These are phyloP conservation scores for Earliella scabrosa DNA, from an alignment of 1,284 basidiomycete species.

Conservation along the genomic window DNA sequence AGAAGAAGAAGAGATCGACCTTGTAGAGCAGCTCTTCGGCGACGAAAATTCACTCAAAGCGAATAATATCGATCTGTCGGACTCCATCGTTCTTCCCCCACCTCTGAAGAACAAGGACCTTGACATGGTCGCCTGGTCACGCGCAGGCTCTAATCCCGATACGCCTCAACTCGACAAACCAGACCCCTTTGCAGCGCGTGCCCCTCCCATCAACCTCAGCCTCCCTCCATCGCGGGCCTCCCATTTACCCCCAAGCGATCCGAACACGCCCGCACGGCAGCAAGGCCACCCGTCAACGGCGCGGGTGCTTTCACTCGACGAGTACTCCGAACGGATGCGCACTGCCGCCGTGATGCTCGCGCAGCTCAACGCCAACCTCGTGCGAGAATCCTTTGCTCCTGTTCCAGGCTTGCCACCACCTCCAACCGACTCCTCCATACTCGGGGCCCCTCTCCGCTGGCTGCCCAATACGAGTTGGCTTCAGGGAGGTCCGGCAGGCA, in stretches of 20 bases:
- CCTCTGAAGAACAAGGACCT: conserved; percentile 89
- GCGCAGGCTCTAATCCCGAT: conserved; percentile 56
- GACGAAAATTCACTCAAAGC: conserved; percentile 73
- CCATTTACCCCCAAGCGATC: conserved; percentile 8
- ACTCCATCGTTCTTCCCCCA: conserved; percentile 78
- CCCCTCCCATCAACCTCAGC: conserved; percentile 17
- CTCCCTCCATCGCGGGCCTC: conserved; percentile 9
- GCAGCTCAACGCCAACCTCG: conserved; percentile 88
- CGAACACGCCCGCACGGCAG: conserved; percentile 13
- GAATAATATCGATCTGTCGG: conserved; percentile 74
- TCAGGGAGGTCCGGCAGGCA: conserved; percentile 22
- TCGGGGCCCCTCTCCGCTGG: conserved; percentile 52
- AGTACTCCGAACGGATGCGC: conserved; percentile 98
- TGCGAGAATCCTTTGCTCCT: conserved; percentile 52
- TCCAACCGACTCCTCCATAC: conserved; percentile 32
- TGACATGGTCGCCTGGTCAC: conserved; percentile 84
- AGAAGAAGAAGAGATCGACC: conserved; percentile 86
- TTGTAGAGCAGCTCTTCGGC: conserved; percentile 93
- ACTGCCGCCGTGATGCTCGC: conserved; percentile 99
- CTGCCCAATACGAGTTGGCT: conserved; percentile 59
- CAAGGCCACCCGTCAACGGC: conserved; percentile 10
- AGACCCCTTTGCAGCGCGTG: conserved; percentile 17
- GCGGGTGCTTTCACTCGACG: conserved; percentile 73
- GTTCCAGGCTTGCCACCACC: conserved; percentile 39
- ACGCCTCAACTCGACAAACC: conserved; percentile 41